A percentile compares a stretch with the other conserved stretches of the same genome.
Conservation (phyloP, 768 basidiomycete species). For the Suillus lakei region DNA sequence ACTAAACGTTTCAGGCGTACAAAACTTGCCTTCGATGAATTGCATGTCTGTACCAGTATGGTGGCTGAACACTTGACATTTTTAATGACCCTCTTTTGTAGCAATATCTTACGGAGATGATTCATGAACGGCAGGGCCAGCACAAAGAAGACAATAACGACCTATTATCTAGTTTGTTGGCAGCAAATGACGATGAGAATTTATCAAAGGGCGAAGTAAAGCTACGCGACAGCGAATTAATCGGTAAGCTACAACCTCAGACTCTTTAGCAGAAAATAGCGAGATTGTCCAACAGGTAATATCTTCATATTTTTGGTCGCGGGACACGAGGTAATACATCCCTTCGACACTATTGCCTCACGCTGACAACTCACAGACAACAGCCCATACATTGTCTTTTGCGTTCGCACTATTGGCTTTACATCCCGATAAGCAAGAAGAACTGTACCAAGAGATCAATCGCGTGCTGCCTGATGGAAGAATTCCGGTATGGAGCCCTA, state of each 20-base stretch:
- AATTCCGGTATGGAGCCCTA: constrained; percentile 24
- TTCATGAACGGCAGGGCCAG: constrained; percentile 43
- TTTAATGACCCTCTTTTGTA: constrained; percentile 17
- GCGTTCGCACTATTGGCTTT: constrained; percentile 41
- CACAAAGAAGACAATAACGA: constrained; percentile 49
- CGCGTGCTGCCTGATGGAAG: constrained; percentile 26
- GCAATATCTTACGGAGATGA: constrained; percentile 59
- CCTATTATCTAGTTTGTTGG: constrained; percentile 55
- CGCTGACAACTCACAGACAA: constrained; percentile 27
- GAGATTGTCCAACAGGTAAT: constrained; percentile 29
- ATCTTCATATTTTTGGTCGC: constrained; percentile 55
- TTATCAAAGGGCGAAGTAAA: constrained; percentile 27
- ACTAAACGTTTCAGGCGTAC: constrained; percentile 38
- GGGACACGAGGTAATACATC: constrained; percentile 55
- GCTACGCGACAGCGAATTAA: constrained; percentile 49
- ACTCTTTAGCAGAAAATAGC: not conserved
- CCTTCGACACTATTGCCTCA: not conserved
- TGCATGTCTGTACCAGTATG: constrained; percentile 36
- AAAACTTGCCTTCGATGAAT: constrained; percentile 46
- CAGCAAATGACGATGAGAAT: constrained; percentile 49
- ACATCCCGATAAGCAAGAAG: constrained; percentile 46
- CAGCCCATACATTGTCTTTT: constrained; percentile 38
- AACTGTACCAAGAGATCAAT: constrained; percentile 38
- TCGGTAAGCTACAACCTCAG: constrained; percentile 24
- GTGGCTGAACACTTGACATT: not conserved